These are phyloP conservation scores for Penicillium glabrum DNA, from an alignment of 2,329 filamentous ascomycete species.

Conservation along the genomic window DNA sequence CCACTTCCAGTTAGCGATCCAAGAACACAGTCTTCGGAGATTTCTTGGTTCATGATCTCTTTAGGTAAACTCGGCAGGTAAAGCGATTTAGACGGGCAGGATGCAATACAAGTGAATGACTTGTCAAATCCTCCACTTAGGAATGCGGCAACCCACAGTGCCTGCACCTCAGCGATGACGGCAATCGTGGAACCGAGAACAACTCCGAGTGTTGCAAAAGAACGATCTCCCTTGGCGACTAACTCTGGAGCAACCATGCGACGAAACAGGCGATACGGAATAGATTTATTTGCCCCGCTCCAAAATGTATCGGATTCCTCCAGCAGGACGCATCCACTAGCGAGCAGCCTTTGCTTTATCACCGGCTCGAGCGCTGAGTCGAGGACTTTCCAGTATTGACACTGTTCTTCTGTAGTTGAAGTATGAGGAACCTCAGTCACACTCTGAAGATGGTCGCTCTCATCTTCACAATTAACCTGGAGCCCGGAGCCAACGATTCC, in stretches of 20 bases:
- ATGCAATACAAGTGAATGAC: background rate
- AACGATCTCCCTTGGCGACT: slow-evolving; percentile 23
- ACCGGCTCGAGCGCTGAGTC: slow-evolving; percentile 8
- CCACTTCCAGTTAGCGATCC: slow-evolving; percentile 19
- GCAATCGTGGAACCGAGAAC: slow-evolving; percentile 21
- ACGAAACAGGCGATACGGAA: slow-evolving; percentile 23
- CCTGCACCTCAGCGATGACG: slow-evolving; percentile 25
- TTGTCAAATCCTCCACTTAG: slow-evolving; percentile 21
- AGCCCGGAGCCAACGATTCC: background rate
- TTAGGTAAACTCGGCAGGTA: background rate
- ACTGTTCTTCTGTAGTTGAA: background rate
- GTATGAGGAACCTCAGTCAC: background rate
- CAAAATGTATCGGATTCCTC: background rate
- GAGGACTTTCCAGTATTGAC: slow-evolving; percentile 11
- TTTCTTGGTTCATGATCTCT: slow-evolving; percentile 6
- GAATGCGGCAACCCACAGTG: slow-evolving; percentile 25
- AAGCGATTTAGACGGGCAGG: background rate
- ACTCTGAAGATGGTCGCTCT: background rate
- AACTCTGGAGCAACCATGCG: slow-evolving; percentile 23
- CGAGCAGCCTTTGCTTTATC: slow-evolving; percentile 6
- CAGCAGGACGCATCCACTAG: background rate
- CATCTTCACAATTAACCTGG: background rate
- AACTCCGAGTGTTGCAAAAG: slow-evolving; percentile 19
- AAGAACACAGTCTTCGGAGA: slow-evolving; percentile 24
- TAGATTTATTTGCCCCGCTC: background rate